Percentiles rank a stretch among this genome's conserved stretches.
phyloP scores from a whole-genome alignment of 352 stramenopile species.

The Globisporangium nunn region DNA sequence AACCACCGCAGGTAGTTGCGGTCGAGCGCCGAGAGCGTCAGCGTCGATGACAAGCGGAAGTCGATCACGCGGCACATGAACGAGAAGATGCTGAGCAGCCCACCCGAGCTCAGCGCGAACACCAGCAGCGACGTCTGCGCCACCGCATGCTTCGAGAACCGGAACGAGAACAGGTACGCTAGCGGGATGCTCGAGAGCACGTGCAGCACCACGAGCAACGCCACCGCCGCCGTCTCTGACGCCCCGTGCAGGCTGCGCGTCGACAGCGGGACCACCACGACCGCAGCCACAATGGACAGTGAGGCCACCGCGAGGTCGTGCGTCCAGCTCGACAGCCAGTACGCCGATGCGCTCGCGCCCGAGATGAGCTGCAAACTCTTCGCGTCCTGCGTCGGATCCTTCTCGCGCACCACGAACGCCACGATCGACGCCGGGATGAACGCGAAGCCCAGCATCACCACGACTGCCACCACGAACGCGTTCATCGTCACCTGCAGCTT shows the following conservation, averaged over 20 bases:
- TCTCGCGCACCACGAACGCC: constrained; percentile 40
- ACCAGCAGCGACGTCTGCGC: constrained; percentile 31
- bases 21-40: constrained; percentile 17
- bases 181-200: constrained; percentile 20
- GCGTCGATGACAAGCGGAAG: constrained; percentile 12
- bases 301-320: constrained; percentile 26
- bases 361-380: constrained; percentile 44
- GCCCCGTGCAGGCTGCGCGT: constrained; percentile 8
- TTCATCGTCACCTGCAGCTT: constrained; percentile 43
- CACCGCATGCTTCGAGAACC: constrained; percentile 26
- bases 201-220: constrained; percentile 16
- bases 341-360: constrained; percentile 25
- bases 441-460: constrained; percentile 37
- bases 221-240: constrained; percentile 11
- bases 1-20: constrained; percentile 31
- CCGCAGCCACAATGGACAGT: constrained; percentile 24
- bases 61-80: constrained; percentile 31
- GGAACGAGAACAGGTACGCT: constrained; percentile 29
- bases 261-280: constrained; percentile 20
- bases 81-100: constrained; percentile 30
- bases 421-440: constrained; percentile 39
- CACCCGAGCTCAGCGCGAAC: constrained; percentile 21
- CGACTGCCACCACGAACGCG: constrained; percentile 25
- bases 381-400: constrained; percentile 38
- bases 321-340: constrained; percentile 35